These are phyloP conservation scores for Ceratobasidium sp. DNA, from an alignment of 1,284 basidiomycete species.

Conservation along the genomic window DNA sequence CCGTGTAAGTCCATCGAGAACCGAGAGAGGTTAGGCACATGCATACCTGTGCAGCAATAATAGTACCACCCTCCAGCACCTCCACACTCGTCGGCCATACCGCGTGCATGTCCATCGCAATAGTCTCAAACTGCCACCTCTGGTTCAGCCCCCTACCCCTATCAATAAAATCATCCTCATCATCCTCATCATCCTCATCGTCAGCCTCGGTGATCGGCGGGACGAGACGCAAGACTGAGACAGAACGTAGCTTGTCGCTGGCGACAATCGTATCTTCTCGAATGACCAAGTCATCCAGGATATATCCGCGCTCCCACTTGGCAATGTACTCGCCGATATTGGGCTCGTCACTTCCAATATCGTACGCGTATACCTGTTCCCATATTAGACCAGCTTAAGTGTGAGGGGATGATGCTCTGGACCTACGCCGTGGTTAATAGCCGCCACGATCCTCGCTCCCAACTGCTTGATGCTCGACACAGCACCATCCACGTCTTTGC, in stretches of 20 bases:
- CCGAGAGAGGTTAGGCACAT: not conserved
- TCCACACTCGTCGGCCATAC: constrained; percentile 72
- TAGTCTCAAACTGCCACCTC: constrained; percentile 57
- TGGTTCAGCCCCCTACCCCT: too few relatives aligned
- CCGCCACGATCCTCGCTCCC: constrained; percentile 61
- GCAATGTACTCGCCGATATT: constrained; percentile 46
- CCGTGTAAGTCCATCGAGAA: not conserved
- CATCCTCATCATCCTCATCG: constrained; percentile 43
- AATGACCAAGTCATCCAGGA: constrained; percentile 68
- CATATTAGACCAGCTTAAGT: too few relatives aligned
- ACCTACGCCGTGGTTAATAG: constrained; percentile 78
- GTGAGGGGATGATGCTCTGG: too few relatives aligned
- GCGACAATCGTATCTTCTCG: constrained; percentile 60
- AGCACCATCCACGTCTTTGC: constrained; percentile 45
- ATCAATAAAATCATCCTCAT: constrained; percentile 48
- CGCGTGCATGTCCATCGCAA: constrained; percentile 80
- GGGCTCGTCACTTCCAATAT: constrained; percentile 13
- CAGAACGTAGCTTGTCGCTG: constrained; percentile 83
- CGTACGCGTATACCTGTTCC: constrained; percentile 39
- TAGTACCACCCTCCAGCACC: constrained; percentile 58
- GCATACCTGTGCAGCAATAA: constrained; percentile 81
- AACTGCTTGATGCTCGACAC: constrained; percentile 49
- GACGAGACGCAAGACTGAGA: constrained; percentile 64
- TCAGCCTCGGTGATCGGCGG: not conserved
- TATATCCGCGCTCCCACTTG: constrained; percentile 80